Evolutionary conservation across 192 early-diverging fungal genomes (phyloP).

Genomic region (Phlyctochytrium planicorne): DNA sequence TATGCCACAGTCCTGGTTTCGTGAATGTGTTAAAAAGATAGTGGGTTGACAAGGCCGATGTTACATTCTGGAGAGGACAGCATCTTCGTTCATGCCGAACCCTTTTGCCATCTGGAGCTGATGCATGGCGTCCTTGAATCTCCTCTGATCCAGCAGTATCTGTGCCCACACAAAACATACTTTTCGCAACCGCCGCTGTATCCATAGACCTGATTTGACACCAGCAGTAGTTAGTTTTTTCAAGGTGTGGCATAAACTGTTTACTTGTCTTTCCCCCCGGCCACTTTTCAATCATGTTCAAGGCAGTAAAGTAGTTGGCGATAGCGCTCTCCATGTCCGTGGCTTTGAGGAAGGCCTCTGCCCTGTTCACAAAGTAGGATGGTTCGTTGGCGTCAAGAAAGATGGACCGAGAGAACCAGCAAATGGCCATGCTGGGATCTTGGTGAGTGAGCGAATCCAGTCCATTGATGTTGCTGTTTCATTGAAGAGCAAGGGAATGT

Average conservation of each 20-base stretch:
- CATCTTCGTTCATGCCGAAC: conserved; percentile 22
- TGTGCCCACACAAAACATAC: background rate
- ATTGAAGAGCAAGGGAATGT: no score
- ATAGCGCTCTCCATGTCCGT: conserved; percentile 42
- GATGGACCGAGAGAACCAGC: conserved; percentile 34
- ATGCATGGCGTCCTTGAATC: conserved; percentile 41
- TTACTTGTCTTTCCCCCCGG: background rate
- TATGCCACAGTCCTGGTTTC: conserved; percentile 27
- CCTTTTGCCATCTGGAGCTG: conserved; percentile 25
- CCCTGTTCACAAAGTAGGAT: conserved; percentile 38
- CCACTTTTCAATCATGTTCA: background rate
- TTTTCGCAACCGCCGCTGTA: background rate
- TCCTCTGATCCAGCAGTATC: conserved; percentile 30
- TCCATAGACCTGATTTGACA: no score
- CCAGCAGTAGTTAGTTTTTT: no score
- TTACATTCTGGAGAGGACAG: conserved; percentile 31
- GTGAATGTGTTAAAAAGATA: conserved; percentile 6
- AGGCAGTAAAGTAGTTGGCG: conserved; percentile 30
- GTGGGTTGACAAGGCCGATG: background rate
- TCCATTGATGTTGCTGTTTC: conserved; percentile 20
- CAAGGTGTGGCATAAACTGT: no score
- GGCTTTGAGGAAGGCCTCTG: conserved; percentile 35
- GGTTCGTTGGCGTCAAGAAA: conserved; percentile 42
- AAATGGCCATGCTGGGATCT: conserved; percentile 26
- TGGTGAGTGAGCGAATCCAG: conserved; percentile 5